Percentiles rank a stretch among this genome's conserved stretches.
phyloP scores from a whole-genome alignment of 179 eudicot species.

The Beta lomatogona region DNA sequence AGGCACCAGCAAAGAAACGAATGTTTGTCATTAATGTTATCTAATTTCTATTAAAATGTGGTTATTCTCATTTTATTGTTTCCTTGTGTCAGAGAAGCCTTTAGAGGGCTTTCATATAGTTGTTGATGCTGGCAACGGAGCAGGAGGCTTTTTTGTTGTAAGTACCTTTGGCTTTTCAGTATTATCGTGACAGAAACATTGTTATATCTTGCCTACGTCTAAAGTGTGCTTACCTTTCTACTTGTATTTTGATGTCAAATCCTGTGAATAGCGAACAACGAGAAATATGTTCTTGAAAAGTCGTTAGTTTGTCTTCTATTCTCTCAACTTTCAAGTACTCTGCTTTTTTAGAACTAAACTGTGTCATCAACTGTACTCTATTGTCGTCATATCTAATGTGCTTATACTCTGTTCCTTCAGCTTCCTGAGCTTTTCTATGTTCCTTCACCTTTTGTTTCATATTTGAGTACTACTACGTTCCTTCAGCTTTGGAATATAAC shows the following conservation, averaged over 20 bases:
- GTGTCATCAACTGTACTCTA: background rate
- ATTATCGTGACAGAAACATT: background rate
- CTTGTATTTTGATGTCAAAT: background rate
- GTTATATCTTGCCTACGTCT: background rate
- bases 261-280: background rate
- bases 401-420: background rate
- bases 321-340: background rate
- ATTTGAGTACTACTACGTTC: background rate
- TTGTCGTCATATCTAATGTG: background rate
- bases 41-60: constrained; percentile 2
- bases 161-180: constrained; percentile 29
- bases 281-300: background rate
- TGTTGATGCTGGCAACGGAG: constrained; percentile 99
- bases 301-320: constrained; percentile 2
- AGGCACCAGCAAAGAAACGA: background rate
- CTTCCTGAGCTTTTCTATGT: too few species aligned
- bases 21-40: background rate
- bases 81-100: constrained; percentile 77
- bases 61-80: constrained; percentile 4
- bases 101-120: constrained; percentile 94
- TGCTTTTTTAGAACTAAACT: background rate
- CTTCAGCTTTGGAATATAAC: background rate
- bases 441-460: too few species aligned
- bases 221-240: background rate
- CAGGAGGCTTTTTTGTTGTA: constrained; percentile 98